Evolutionary conservation across 148 eudicot genomes (phyloP).

Genomic region (Fagopyrum esculentum): DNA sequence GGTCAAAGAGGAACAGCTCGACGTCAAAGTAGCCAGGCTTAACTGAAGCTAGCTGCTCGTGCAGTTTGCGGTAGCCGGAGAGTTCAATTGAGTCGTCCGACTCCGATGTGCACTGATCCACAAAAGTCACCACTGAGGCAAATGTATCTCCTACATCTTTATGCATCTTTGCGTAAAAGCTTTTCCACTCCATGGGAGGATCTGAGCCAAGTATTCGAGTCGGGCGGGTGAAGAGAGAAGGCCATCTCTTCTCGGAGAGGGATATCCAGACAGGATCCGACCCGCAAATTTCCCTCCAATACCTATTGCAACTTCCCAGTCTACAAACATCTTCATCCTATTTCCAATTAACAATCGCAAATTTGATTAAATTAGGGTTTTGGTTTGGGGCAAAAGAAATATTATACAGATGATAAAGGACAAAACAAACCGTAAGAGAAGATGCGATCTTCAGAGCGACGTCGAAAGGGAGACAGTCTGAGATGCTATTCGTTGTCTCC

Average conservation of each 20-base stretch:
- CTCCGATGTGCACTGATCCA: neutral
- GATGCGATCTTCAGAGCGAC: slow-evolving; percentile 52
- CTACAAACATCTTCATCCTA: slow-evolving; percentile 68
- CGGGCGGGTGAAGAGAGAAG: slow-evolving; percentile 21
- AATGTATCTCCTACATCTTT: neutral
- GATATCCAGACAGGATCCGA: slow-evolving; percentile 57
- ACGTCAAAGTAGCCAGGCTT: neutral
- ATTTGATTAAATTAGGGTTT: too few relatives aligned
- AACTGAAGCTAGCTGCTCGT: neutral
- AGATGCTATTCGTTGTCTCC: neutral
- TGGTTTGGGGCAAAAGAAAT: too few relatives aligned
- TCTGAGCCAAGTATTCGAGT: neutral
- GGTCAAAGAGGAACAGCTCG: neutral
- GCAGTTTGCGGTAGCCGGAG: neutral
- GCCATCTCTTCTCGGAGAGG: slow-evolving; percentile 61
- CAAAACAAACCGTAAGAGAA: slow-evolving; percentile 43
- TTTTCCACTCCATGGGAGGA: slow-evolving; percentile 1
- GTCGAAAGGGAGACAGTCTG: slow-evolving; percentile 45
- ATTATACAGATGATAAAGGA: neutral
- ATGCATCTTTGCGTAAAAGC: slow-evolving; percentile 1
- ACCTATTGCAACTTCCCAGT: slow-evolving; percentile 62
- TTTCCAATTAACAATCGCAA: neutral
- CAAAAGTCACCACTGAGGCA: neutral
- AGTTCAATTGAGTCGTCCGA: neutral
- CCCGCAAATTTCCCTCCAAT: slow-evolving; percentile 71